Percentiles rank a stretch among this genome's conserved stretches.
Evolutionary conservation across 78 protist genomes (phyloP).

Genomic region (Dictyostelium discoideum): DNA sequence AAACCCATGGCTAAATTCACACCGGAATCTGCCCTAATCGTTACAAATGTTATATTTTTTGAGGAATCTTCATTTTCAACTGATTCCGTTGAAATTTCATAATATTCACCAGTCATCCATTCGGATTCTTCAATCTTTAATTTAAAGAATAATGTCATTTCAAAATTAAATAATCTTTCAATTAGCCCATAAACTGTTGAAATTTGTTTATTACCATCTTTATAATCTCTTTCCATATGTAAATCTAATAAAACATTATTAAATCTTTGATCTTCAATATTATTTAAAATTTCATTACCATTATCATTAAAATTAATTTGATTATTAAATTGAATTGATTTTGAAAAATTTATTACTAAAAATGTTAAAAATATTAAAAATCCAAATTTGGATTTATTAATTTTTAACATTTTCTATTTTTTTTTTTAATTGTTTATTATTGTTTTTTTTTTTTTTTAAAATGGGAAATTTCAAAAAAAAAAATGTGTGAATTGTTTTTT

Average conservation of each 20-base stretch:
- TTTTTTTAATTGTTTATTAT: not conserved
- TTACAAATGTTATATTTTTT: not conserved
- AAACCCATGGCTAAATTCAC: constrained; percentile 58
- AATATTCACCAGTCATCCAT: not conserved
- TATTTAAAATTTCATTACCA: not conserved
- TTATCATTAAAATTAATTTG: not conserved
- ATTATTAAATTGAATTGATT: not conserved
- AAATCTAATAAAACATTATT: constrained; percentile 2
- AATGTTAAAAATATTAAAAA: not conserved
- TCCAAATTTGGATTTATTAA: not conserved
- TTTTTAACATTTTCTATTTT: not conserved
- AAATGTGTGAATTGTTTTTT: not conserved
- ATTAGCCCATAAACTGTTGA: not conserved
- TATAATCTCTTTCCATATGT: not conserved
- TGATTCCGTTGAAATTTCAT: not conserved
- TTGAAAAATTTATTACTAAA: not conserved
- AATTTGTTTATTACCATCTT: not conserved
- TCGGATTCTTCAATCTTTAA: not conserved
- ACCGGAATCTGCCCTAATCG: not conserved
- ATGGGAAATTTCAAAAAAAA: not conserved
- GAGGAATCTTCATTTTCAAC: not conserved
- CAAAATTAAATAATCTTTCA: constrained; percentile 8
- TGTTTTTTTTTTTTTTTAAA: not conserved
- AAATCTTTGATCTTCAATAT: not conserved
- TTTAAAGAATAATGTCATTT: constrained; percentile 2